Conservation (phyloP, 106 monocot species). For the Hemerocallis citrina region DNA sequence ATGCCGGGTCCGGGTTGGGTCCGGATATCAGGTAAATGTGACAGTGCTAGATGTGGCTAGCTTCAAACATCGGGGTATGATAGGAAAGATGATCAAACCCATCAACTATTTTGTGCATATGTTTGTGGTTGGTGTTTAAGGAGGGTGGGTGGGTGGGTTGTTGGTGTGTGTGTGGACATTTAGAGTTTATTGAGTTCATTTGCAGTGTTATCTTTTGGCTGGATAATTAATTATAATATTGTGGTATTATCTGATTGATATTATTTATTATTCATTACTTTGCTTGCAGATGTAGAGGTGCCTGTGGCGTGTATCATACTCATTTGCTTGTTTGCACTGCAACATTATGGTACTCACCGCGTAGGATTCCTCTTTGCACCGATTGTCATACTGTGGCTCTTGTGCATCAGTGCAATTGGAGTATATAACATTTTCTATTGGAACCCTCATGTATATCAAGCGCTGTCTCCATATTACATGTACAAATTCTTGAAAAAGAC, state of each 20-base stretch:
- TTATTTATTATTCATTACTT: background rate
- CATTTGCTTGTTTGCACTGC: conserved; percentile 74
- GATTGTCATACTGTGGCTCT: conserved; percentile 76
- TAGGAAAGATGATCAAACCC: no score
- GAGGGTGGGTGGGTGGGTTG: no score
- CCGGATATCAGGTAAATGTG: no score
- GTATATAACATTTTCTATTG: conserved; percentile 81
- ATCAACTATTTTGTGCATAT: no score
- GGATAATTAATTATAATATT: background rate
- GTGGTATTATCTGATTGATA: background rate
- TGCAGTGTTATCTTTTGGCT: no score
- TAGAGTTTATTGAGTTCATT: no score
- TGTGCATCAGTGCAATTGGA: conserved; percentile 88
- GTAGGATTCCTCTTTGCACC: conserved; percentile 95
- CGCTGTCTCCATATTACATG: conserved; percentile 91
- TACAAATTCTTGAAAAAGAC: conserved; percentile 94
- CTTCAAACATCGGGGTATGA: no score
- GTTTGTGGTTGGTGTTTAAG: no score
- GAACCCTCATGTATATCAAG: conserved; percentile 86
- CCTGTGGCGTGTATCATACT: conserved; percentile 74
- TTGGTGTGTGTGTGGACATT: no score
- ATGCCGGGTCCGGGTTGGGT: no score
- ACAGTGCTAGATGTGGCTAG: no score
- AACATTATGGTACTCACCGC: conserved; percentile 92
- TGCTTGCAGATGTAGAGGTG: conserved; percentile 81